Evolutionary conservation across 2,329 filamentous ascomycete genomes (phyloP), one percentile per base, ranked within the genome.

Genomic region (Clarireedia monteithiana): DNA sequence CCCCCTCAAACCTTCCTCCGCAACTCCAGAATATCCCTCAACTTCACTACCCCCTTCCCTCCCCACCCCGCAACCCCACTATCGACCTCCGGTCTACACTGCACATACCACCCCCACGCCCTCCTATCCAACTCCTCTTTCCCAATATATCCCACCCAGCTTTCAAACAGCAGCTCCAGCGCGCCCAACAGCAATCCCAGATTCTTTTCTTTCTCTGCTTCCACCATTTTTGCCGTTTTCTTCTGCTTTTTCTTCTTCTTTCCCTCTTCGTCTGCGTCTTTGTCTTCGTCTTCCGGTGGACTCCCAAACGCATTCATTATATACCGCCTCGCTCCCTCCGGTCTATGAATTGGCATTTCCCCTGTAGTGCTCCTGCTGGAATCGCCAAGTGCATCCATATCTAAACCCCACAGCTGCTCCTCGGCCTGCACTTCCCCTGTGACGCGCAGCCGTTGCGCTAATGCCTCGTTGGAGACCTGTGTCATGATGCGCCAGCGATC

Each of bases 51-150:
- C 1, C 87, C 89, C 70, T 92, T 94, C 12, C 86, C 87, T 27
- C 90, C 90, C 90, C 90, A 95, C 1, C 91, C 90, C 20, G 83
- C 81, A 48, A 82, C 81, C 0, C 90, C 91, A 56, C 77, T 72
- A 57, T 88, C 83, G 2, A 95, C 86, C 20, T 89, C 84, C 0
- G 90, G 90, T 60, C 91, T 76, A 20, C 91, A 82, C 23, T 80
- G 78, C 1, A 86, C 75, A 70, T 95, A 95, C 90, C 90, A 95
- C 10, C 74, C 74, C 88, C 89, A 95, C 17, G 89, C 88, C 58
- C 84, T 80, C 59, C 78, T 77, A 67, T 95, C 88, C 52, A 95
- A 73, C 64, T 95, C 88, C 15, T 79, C 75, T 4, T 73, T 72
- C 26, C 71, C 76, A 36, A 95, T 68, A 30, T 82, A 77, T n/a